Base-by-base conservation (phyloP, 1,284 basidiomycete species). In the Fomitopsis betulina region DNA sequence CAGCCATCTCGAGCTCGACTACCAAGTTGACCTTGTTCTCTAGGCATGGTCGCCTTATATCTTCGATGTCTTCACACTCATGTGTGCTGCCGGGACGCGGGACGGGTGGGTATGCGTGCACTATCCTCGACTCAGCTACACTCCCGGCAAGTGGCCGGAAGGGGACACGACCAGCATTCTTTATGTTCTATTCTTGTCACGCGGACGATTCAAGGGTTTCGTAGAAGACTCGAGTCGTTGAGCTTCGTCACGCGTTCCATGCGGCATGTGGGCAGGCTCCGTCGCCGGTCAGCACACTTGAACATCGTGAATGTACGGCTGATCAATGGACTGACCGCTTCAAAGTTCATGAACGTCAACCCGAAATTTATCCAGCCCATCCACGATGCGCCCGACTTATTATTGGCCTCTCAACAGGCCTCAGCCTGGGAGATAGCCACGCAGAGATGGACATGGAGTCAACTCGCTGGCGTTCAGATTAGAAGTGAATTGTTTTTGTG, bases 1-100 rank as follows among this genome's bases (percentile, higher is more conserved):
- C 33, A 12, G 49, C 53, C 58, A 59, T 59, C 33, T 33, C 32
- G 49, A 51, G 49, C 32, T 25, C 17, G n/a, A 43, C 1, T 15
- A 10, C 13, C 35, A 10, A 37, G 35, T 37, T 30, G 23, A n/a
- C 2, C 45, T 27, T 21, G 45, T 8, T n/a, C 25, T 27, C 45
- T 13, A 12, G 5, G 13, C 25, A 30, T 21, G 45, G 4, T 4
- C 6, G 12, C 23, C 25, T 21, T 47, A 25, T 47, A 47, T 47
- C 25, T 5, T 47, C 35, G 35, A 37, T 15, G 5, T 12, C 45
- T 27, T 27, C 45, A 12, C 25, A n/a, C 45, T 5, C 45, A 47
- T 47, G 25, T 6, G 25, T 10, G 25, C 25, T 17, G 45, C 25
- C 12, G 25, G 17, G 25, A 47, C 25, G 45, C n/a, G n/a, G n/a